Percentiles rank a stretch among this genome's conserved stretches.
phyloP scores from a whole-genome alignment of 1,284 basidiomycete species.

The Tetrapyrgos nigripes region DNA sequence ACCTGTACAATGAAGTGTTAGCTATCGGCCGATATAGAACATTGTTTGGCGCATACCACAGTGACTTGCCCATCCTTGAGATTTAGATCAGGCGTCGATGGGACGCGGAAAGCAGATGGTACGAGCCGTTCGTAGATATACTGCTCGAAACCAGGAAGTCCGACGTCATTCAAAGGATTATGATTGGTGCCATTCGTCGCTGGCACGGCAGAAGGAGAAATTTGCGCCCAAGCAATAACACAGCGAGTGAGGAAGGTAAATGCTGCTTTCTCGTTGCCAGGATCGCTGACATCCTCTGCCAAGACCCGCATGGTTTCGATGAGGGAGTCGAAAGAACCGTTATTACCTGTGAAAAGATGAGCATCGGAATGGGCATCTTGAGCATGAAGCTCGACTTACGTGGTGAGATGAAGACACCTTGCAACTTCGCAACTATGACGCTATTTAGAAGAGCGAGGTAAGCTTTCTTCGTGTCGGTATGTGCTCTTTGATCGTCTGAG shows the following conservation, averaged over 20 bases:
- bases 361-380: background rate
- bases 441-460: constrained; percentile 88
- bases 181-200: constrained; percentile 46
- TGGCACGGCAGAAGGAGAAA: constrained; percentile 37
- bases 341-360: constrained; percentile 69
- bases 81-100: constrained; percentile 84
- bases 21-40: background rate
- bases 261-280: constrained; percentile 80
- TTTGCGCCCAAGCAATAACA: constrained; percentile 82
- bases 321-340: constrained; percentile 72
- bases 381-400: constrained; percentile 58
- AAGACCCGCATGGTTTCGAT: constrained; percentile 82
- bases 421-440: constrained; percentile 83
- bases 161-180: constrained; percentile 34
- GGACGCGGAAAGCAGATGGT: constrained; percentile 84
- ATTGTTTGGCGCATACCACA: constrained; percentile 58
- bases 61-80: constrained; percentile 87
- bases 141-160: constrained; percentile 90
- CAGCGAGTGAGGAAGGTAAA: constrained; percentile 84
- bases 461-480: constrained; percentile 89
- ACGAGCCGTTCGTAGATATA: constrained; percentile 93
- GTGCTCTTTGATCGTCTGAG: constrained; percentile 89
- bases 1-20: constrained; percentile 57
- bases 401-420: constrained; percentile 87
- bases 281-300: constrained; percentile 78